Evolutionary conservation across 2,329 filamentous ascomycete genomes (phyloP).

Genomic region (Colletotrichum echinochloae): DNA sequence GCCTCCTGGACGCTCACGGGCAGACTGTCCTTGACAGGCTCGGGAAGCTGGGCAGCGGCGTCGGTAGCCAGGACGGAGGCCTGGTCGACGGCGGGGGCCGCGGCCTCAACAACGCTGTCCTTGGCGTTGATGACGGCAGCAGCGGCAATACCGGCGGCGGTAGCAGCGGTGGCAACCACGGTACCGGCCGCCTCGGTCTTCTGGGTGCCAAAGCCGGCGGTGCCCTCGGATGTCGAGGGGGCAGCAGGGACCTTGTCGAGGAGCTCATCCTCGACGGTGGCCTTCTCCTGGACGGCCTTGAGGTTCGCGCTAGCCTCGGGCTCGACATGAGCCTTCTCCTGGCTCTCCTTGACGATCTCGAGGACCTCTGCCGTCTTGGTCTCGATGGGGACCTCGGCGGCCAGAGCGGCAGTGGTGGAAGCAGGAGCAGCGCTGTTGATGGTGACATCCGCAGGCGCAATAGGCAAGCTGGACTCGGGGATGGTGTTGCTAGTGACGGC

Average conservation of each 20-base stretch:
- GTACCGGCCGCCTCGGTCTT: constrained; percentile 62
- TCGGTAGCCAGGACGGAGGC: constrained; percentile 50
- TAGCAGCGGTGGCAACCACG: constrained; percentile 50
- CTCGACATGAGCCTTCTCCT: constrained; percentile 71
- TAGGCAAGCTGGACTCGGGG: constrained; percentile 85
- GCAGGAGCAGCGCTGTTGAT: constrained; percentile 66
- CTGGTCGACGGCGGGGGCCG: constrained; percentile 52
- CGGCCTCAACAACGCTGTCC: constrained; percentile 48
- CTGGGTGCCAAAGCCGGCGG: constrained; percentile 63
- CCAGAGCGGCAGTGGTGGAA: constrained; percentile 77
- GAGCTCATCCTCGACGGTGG: constrained; percentile 76
- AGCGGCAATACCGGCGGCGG: constrained; percentile 53
- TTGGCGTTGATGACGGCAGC: constrained; percentile 49
- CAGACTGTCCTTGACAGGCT: constrained; percentile 63
- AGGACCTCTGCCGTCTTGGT: constrained; percentile 65
- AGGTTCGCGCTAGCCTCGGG: constrained; percentile 77
- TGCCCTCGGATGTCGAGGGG: constrained; percentile 68
- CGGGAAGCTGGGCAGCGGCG: constrained; percentile 59
- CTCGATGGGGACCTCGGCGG: constrained; percentile 75
- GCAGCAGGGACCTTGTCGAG: constrained; percentile 73
- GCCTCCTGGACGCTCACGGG: constrained; percentile 63
- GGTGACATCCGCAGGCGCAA: constrained; percentile 59
- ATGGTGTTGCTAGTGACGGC: constrained; percentile 74
- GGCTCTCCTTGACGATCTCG: constrained; percentile 77
- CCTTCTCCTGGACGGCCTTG: constrained; percentile 78